Evolutionary conservation across 2,329 filamentous ascomycete species (phyloP).

Genomic region (Orbilia brochopaga): DNA sequence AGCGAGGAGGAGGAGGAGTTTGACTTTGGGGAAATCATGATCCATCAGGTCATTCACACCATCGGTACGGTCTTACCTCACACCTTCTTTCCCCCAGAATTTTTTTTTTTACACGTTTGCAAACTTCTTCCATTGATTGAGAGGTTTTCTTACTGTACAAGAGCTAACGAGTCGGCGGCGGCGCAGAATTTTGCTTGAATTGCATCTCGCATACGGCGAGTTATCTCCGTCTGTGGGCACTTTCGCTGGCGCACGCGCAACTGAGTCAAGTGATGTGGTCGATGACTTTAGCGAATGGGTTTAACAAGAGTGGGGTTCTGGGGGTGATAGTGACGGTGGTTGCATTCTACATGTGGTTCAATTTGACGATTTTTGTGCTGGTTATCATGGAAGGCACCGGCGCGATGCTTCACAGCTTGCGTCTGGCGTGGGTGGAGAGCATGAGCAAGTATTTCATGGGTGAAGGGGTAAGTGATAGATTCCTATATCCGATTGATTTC

Average conservation of each 20-base stretch:
- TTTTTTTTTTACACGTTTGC: not conserved
- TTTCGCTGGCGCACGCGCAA: constrained; percentile 97
- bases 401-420: constrained; percentile 90
- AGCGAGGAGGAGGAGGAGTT: constrained; percentile 87
- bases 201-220: constrained; percentile 98
- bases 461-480: constrained; percentile 50
- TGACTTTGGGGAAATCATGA: constrained; percentile 96
- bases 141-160: no score
- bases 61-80: constrained; percentile 92
- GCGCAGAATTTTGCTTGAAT: constrained; percentile 92
- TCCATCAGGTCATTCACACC: constrained; percentile 98
- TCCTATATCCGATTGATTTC: not conserved
- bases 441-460: constrained; percentile 76
- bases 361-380: constrained; percentile 77
- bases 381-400: constrained; percentile 96
- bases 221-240: constrained; percentile 95
- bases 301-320: constrained; percentile 68
- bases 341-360: constrained; percentile 88
- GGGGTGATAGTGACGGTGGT: constrained; percentile 82
- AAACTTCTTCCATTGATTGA: not conserved
- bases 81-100: no score
- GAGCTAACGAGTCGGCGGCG: no score
- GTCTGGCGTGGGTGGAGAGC: constrained; percentile 94
- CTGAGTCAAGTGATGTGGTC: constrained; percentile 93
- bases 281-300: constrained; percentile 86